Conservation (phyloP, 805 yeast species). For the Schwanniomyces pseudopolymorphus region DNA sequence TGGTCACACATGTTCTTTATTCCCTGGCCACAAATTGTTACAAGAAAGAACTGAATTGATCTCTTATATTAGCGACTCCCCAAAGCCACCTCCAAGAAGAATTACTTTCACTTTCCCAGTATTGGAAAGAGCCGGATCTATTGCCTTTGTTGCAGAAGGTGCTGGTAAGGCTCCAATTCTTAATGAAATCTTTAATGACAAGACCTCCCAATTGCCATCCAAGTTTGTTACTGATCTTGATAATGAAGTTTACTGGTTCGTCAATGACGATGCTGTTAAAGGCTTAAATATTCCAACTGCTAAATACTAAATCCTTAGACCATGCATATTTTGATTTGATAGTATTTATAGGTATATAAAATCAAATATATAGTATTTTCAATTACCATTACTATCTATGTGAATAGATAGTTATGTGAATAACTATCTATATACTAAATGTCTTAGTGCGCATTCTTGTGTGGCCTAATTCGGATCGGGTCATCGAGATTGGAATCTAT, state of each 20-base stretch:
- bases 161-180: slow-evolving; percentile 75
- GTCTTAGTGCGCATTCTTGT: background rate
- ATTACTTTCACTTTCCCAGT: slow-evolving; percentile 85
- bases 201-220: slow-evolving; percentile 59
- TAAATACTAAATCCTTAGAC: slow-evolving; percentile 25
- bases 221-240: slow-evolving; percentile 64
- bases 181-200: slow-evolving; percentile 63
- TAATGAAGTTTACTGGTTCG: slow-evolving; percentile 73
- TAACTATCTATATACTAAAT: background rate
- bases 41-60: slow-evolving; percentile 52
- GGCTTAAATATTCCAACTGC: slow-evolving; percentile 52
- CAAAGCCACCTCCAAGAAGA: slow-evolving; percentile 93
- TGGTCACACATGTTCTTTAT: slow-evolving; percentile 91
- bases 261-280: slow-evolving; percentile 70
- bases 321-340: background rate
- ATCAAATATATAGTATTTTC: too few relatives aligned
- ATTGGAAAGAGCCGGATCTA: slow-evolving; percentile 49
- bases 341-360: too few relatives aligned
- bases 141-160: slow-evolving; percentile 90
- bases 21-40: slow-evolving; percentile 78
- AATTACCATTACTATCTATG: too few relatives aligned
- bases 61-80: slow-evolving; percentile 74
- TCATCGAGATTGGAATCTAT: background rate
- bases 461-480: background rate
- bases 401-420: too few relatives aligned